Evolutionary conservation across 1,284 basidiomycete genomes (phyloP).

Genomic region (Cryptococcus sp.): DNA sequence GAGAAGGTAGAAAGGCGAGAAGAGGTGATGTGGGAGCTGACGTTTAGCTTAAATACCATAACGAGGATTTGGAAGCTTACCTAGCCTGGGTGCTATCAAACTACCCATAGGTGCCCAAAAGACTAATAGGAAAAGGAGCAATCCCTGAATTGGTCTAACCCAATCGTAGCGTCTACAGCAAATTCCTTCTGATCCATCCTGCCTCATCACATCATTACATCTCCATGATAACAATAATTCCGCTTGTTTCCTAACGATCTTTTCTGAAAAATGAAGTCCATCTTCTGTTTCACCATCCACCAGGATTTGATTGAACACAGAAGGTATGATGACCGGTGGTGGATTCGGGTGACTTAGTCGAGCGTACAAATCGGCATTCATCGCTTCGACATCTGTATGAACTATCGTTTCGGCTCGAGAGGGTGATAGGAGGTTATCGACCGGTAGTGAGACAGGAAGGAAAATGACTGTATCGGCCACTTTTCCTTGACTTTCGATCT

Average conservation of each 20-base stretch:
- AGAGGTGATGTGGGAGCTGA: conserved; percentile 34
- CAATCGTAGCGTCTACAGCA: conserved; percentile 74
- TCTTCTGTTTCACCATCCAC: conserved; percentile 69
- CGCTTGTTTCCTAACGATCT: conserved; percentile 65
- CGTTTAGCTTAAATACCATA: conserved; percentile 1
- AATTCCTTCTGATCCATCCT: conserved; percentile 68
- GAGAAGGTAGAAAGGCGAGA: conserved; percentile 48
- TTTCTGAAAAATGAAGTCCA: conserved; percentile 72
- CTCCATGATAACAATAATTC: conserved; percentile 72
- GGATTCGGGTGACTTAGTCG: conserved; percentile 52
- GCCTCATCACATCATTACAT: conserved; percentile 71
- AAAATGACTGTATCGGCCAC: conserved; percentile 68
- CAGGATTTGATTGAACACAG: conserved; percentile 73
- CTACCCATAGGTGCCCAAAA: conserved; percentile 58
- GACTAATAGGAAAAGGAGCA: conserved; percentile 56
- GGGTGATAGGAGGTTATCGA: conserved; percentile 63
- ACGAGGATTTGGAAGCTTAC: conserved; percentile 30
- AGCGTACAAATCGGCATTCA: conserved; percentile 77
- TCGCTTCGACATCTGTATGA: conserved; percentile 72
- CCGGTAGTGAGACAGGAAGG: conserved; percentile 70
- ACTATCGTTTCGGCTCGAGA: conserved; percentile 65
- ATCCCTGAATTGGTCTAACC: conserved; percentile 59
- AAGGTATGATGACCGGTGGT: conserved; percentile 59
- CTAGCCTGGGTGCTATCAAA: conserved; percentile 42
- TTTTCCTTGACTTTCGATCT: not conserved